phyloP scores from a whole-genome alignment of 2,329 filamentous ascomycete species.

The Verticillium longisporum region DNA sequence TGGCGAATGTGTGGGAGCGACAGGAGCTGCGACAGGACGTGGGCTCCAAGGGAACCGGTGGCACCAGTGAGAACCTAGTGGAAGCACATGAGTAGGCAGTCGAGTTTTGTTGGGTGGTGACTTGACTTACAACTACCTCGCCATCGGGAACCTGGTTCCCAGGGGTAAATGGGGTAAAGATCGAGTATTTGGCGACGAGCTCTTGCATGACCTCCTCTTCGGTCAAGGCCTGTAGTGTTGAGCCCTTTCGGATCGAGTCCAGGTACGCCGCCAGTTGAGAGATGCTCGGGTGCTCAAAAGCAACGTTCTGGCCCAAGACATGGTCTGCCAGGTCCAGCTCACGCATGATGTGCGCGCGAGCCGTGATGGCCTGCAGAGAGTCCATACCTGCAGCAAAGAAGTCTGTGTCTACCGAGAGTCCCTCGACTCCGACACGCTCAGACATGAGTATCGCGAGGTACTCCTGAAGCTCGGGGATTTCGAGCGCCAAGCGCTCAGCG shows the following conservation, averaged over 20 bases:
- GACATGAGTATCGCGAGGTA: constrained; percentile 13
- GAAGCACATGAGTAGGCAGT: background rate
- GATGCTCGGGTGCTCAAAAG: constrained; percentile 33
- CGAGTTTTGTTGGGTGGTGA: background rate
- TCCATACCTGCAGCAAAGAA: constrained; percentile 39
- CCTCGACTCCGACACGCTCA: constrained; percentile 16
- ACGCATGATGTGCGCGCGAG: constrained; percentile 31
- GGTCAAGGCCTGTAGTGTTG: constrained; percentile 7
- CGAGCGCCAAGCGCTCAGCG: constrained; percentile 4
- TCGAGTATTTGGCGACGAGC: constrained; percentile 29
- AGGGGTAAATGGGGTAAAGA: constrained; percentile 18
- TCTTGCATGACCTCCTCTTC: constrained; percentile 23
- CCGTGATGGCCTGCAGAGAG: constrained; percentile 37
- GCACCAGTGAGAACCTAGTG: constrained; percentile 47
- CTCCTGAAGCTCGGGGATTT: constrained; percentile 17
- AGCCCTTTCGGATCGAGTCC: constrained; percentile 13
- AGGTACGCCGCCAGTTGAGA: constrained; percentile 24
- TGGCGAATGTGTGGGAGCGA: constrained; percentile 47
- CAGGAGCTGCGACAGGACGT: constrained; percentile 50
- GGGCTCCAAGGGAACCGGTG: constrained; percentile 54
- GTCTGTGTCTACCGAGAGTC: constrained; percentile 21
- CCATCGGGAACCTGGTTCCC: constrained; percentile 16
- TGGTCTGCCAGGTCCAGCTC: constrained; percentile 26
- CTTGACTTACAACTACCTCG: constrained; percentile 22
- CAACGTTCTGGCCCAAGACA: constrained; percentile 24